Evolutionary conservation across 495 filamentous ascomycete genomes (phyloP), one percentile per base, ranked within the genome.

Genomic region (Xylaria palmicola): DNA sequence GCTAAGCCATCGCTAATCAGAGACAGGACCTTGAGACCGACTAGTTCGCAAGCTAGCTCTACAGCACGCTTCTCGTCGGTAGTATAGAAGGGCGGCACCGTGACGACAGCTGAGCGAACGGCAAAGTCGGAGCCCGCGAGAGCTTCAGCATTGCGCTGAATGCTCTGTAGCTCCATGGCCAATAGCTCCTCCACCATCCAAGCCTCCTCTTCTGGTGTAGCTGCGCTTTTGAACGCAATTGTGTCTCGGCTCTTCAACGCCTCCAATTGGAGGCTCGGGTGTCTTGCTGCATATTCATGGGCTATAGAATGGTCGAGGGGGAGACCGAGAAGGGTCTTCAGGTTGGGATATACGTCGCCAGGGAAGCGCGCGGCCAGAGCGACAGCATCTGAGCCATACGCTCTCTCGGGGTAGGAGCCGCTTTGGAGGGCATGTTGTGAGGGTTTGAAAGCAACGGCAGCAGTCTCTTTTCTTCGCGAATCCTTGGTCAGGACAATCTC

Each of bases 401-500:
- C 83, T 68, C 94, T 83, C 73, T 98, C 94, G 13, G 94, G 95
- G 72, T 90, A 96, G 13, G 72, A 67, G 45, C 82, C 84, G 34
- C 80, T 78, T 29, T 83, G 80, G 60, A 84, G 77, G 55, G 75
- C 78, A 70, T 78, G 78, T 74, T 80, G 79, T 19, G 83, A 78
- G 41, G 92, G 91, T 73, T 98, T 99, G 82, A 99, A 98, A 32
- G 91, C 90, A 66, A 98, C 86, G 44, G 92, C 93, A 4, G 93
- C 90, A 20, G 80, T 82, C 72, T 99, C 95, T 79, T 99, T 99
- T 66, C 94, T 88, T 73, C 95, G 90, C 36, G 94, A 97, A 75
- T 99, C 94, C 73, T 97, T 98, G n/a, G 91, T 97, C 56, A 97
- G 83, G 71, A 99, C 92, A 64, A 99, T 98, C 69, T 98, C 95